Evolutionary conservation across 2,329 filamentous ascomycete species (phyloP), one percentile per base, ranked within the genome.

Genomic region (Claviceps capensis): DNA sequence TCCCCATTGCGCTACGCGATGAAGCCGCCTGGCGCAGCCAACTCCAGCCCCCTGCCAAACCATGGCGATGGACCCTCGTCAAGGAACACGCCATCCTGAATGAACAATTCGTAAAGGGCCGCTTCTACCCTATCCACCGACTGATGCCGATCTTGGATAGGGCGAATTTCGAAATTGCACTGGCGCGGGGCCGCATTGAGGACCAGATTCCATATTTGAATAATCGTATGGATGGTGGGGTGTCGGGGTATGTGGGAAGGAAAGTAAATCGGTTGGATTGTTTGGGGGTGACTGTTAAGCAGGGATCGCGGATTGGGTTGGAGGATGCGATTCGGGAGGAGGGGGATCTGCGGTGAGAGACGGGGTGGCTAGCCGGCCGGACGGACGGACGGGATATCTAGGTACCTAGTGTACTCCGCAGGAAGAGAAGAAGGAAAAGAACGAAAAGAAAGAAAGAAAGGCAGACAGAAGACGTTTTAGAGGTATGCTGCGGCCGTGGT

Each of bases 81-180:
- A 67, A 67, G 55, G 72, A 75, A 54, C 72, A 73, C 56, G 63
- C 66, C n/a, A 65, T 69, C 45, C 60, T 77, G 19, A 69, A 72
- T 55, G 76, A 79, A 58, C 60, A 61, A 14, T 67, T 68, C 22
- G 68, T 81, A 49, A 68, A 70, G 53, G 78, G 78, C 49, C 69
- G 78, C n/a, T 80, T 80, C 64, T 81, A 81, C 64, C 73, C 77
- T 16, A 75, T 74, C n/a, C 65, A 72, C 53, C 68, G 71, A 53
- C 67, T 81, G 38, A 73, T 78, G 63, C 69, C 70, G 16, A 70
- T 79, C 51, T 64, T 79, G 50, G 68, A 75, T 42, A 65, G 67
- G 9, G 60, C 58, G 1, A 63, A 61, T 5, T 71, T 70, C 53
- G 62, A 71, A 42, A 61, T 62, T 4, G 65, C 68, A 16, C 55